A percentile compares a stretch with the other conserved stretches of the same genome.
These are phyloP conservation scores for Phytophthora fragariae DNA, from an alignment of 352 stramenopile species.

Conservation along the genomic window DNA sequence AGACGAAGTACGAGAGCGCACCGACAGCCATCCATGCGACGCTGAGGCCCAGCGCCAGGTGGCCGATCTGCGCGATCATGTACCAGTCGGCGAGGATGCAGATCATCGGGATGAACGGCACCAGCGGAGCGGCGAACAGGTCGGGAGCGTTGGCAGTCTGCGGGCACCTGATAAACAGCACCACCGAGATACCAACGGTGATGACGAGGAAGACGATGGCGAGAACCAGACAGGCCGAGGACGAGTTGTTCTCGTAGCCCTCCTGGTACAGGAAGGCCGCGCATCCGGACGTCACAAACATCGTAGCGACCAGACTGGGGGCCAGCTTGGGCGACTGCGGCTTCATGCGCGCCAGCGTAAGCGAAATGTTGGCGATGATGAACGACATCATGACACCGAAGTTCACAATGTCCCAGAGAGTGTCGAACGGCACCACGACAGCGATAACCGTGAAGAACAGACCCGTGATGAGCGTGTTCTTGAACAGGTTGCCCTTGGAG, in stretches of 20 bases:
- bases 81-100: conserved; percentile 74
- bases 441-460: conserved; percentile 75
- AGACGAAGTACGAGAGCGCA: conserved; percentile 67
- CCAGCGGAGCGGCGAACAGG: conserved; percentile 58
- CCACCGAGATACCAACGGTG: conserved; percentile 42
- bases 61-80: conserved; percentile 62
- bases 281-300: conserved; percentile 48
- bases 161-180: conserved; percentile 58
- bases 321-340: conserved; percentile 55
- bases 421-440: conserved; percentile 78
- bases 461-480: conserved; percentile 77
- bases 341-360: conserved; percentile 69
- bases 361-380: conserved; percentile 80
- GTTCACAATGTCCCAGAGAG: conserved; percentile 88
- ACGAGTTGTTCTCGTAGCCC: conserved; percentile 55
- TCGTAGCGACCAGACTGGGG: conserved; percentile 38
- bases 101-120: conserved; percentile 64
- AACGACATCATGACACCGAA: conserved; percentile 90
- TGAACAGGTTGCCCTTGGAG: conserved; percentile 80
- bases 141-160: conserved; percentile 39
- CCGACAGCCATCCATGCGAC: conserved; percentile 56
- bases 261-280: conserved; percentile 68
- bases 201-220: conserved; percentile 55
- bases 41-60: conserved; percentile 46
- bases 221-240: conserved; percentile 45